These are phyloP conservation scores for Zymoseptoria pseudotritici DNA, from an alignment of 2,329 filamentous ascomycete genomes.

Conservation along the genomic window DNA sequence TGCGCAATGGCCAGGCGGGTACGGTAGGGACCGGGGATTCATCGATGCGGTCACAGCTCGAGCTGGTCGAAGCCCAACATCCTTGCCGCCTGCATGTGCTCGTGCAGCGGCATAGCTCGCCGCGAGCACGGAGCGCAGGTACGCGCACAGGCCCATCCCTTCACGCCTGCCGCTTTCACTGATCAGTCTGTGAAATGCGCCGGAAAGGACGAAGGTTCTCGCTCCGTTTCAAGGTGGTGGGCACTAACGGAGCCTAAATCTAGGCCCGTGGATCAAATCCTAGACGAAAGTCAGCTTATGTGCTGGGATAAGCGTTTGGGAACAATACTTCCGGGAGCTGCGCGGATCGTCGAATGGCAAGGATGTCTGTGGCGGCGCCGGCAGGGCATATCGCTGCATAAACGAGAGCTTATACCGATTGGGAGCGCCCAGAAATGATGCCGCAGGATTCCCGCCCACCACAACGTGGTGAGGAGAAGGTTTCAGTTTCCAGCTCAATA, in stretches of 20 bases:
- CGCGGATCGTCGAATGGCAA: not conserved
- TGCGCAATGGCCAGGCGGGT: conserved; percentile 9
- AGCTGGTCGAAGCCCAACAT: conserved; percentile 12
- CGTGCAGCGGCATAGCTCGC: not conserved
- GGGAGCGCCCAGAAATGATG: too few species aligned
- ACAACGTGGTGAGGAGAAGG: not conserved
- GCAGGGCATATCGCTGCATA: conserved; percentile 9
- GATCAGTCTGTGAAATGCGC: not conserved
- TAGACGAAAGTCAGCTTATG: not conserved
- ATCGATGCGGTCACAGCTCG: conserved; percentile 16
- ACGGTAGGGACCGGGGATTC: conserved; percentile 13
- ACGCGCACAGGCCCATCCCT: not conserved
- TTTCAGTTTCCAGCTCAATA: not conserved
- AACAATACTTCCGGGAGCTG: not conserved
- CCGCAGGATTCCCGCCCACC: not conserved
- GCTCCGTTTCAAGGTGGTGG: conserved; percentile 16
- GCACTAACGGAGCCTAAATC: conserved; percentile 9
- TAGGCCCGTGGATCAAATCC: not conserved
- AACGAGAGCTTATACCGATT: not conserved
- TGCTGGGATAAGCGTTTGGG: not conserved
- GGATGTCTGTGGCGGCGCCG: conserved; percentile 7
- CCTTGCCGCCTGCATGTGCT: conserved; percentile 10
- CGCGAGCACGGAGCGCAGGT: not conserved
- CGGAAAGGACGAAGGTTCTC: conserved; percentile 14
- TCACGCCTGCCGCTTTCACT: not conserved